Base-by-base conservation (phyloP, 2,329 filamentous ascomycete genomes). In the Metarhizium anisopliae region DNA sequence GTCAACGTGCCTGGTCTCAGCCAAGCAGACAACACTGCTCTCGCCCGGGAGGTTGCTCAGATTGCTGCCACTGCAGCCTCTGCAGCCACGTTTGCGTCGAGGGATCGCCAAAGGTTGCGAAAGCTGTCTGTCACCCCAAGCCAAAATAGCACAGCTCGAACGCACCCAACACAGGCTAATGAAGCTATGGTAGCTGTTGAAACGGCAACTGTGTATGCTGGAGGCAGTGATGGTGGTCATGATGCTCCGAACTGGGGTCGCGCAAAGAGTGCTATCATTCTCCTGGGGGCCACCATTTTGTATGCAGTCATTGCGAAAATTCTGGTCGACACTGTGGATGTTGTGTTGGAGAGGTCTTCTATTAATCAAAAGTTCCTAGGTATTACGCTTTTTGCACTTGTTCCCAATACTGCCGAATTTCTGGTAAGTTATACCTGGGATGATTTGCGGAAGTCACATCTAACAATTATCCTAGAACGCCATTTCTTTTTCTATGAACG, bases 401-500 rank as follows among this genome's bases (percentile, higher is more conserved):
- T 99, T 7, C 94, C 94, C 13, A 99, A 99, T 74, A 97, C 94
- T 1, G 99, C 94, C 1, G 94, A 99, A 68, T 99, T 99, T 68
- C 71, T 99, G 77, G 88, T 93, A 79, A 74, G 85, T 72, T 20
- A 20, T 20, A 20, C 20, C 20, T 20, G 20, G 20, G 20, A 20
- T 20, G 20, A 20, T 20, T 20, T 20, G 20, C 20, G 20, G 20
- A 20, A 20, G 20, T 20, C 20, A 20, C 20, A 20, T 20, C 32
- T 10, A 10, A 35, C 32, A 35, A 10, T 10, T 30, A 3, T 29
- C 40, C n/a, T 35, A 91, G 85, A 99, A 99, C 72, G 94, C 93
- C 68, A 99, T 99, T 57, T 96, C 92, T 0, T 99, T 99, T 69
- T 94, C 94, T 54, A 99, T 99, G 93, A 97, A 99, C 67, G 94